Evolutionary conservation across 2,329 filamentous ascomycete species (phyloP), one percentile per base, ranked within the genome.

Genomic region (Fusarium austroafricanum): DNA sequence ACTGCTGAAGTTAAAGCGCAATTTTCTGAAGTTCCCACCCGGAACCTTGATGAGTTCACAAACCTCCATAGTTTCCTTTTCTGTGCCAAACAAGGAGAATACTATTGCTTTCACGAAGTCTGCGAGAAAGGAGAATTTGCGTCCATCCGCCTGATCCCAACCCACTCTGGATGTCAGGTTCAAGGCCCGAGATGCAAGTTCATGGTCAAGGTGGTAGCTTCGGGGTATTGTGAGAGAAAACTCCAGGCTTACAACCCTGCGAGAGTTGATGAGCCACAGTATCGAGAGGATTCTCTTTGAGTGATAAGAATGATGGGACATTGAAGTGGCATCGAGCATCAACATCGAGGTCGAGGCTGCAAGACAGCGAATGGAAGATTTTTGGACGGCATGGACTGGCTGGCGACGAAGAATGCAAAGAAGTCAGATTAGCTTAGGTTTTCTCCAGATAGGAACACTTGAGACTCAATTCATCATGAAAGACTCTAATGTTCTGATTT

Each of bases 1-100:
- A n/a, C 33, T 9, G 2, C 15, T 3, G 15, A 35, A 17, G 33
- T 35, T 1, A 17, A 2, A 9, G 15, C 6, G 15, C 15, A n/a
- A 4, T 6, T 35, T 17, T 6, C 6, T 9, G 15, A n/a, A 17
- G 33, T n/a, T 35, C 33, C n/a, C 12, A 17, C 3, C 15, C 7
- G 6, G 15, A 15, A n/a, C 5, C 4, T 2, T 7, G 15, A 10
- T 3, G 15, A n/a, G 7, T 2, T 2, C 17, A 14, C 18, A 4
- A 10, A 3, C 20, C 6, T 31, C 6, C 3, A 11, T 6, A 11
- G 12, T 10, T 52, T 40, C 11, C 10, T 52, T 3, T 23, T 5
- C 20, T 3, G 1, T 15, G 23, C 6, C 1, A 29, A 2, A 2
- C 4, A 0, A 1, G 26, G 12, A 1, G 1, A 7, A 2, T 55